phyloP scores from a whole-genome alignment of 2,329 filamentous ascomycete genomes.

The Talaromyces atroroseus region DNA sequence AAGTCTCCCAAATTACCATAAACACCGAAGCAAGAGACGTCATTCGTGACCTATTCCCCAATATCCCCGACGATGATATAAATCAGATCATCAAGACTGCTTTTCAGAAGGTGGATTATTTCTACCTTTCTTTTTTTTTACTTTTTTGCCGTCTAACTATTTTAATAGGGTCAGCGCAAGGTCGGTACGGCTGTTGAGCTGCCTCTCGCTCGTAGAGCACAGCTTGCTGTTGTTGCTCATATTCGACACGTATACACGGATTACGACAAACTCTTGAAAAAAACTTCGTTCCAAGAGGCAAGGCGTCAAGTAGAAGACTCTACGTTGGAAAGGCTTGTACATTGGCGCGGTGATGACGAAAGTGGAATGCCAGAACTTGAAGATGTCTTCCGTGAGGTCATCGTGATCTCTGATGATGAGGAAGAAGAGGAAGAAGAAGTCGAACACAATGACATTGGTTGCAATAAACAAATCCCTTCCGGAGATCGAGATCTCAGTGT shows the following conservation, averaged over 20 bases:
- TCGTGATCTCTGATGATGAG: constrained; percentile 59
- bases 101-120: constrained; percentile 50
- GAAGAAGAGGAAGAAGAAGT: constrained; percentile 37
- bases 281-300: constrained; percentile 50
- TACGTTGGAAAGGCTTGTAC: constrained; percentile 52
- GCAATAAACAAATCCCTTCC: constrained; percentile 10
- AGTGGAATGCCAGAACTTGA: constrained; percentile 50
- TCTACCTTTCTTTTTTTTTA: not conserved
- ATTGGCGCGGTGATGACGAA: constrained; percentile 59
- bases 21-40: constrained; percentile 55
- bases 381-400: constrained; percentile 59
- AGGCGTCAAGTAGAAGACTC: constrained; percentile 51
- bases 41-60: constrained; percentile 58
- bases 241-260: constrained; percentile 59
- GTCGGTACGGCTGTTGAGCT: constrained; percentile 54
- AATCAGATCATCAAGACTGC: constrained; percentile 55
- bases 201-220: constrained; percentile 52
- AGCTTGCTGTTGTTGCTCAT: constrained; percentile 57
- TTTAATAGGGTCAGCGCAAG: constrained; percentile 46
- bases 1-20: constrained; percentile 41
- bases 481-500: constrained; percentile 34
- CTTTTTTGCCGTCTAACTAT: constrained; percentile 18
- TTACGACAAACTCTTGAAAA: constrained; percentile 55
- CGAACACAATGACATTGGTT: constrained; percentile 31
- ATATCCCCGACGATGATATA: constrained; percentile 55